Base-by-base conservation (phyloP, 2,329 filamentous ascomycete species). In the Claviceps purpurea region DNA sequence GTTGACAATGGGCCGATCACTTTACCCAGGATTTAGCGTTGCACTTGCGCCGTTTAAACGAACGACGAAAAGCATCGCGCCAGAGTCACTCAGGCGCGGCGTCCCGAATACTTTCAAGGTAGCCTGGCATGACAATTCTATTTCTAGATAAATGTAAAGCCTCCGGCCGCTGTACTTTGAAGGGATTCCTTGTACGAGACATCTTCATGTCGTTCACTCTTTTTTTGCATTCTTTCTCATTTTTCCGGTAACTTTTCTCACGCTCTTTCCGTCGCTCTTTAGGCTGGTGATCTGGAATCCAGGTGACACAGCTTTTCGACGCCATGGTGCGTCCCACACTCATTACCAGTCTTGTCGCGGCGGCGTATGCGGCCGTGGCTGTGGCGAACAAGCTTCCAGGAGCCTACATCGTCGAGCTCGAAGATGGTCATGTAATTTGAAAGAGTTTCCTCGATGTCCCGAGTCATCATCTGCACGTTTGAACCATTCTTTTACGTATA, bases 401-500 rank as follows among this genome's bases (percentile, higher is more conserved):
- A 20, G 71, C 71, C 26, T 79, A 73, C 62, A 74, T 79, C 56
- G 68, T 79, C 53, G 75, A 79, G 56, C 74, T 78, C 50, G 71
- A 77, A 46, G 70, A 75, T 20, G 66, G 68, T 8, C 64, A 73
- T 58, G 75, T 77, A 62, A 58, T 51, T 49, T 18, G 37, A 39
- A 41, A 49, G 24, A 38, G 13, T 16, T 24, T 24, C 3, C 22
- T 24, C 22, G n/a, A n/a, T n/a, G n/a, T n/a, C n/a, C n/a, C n/a
- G n/a, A n/a, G n/a, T n/a, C n/a, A n/a, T n/a, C n/a, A n/a, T n/a
- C n/a, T n/a, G n/a, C n/a, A n/a, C n/a, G n/a, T n/a, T n/a, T n/a
- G n/a, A n/a, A n/a, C n/a, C n/a, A n/a, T n/a, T n/a, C n/a, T n/a
- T n/a, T n/a, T n/a, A n/a, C n/a, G n/a, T n/a, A 24, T 24, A 3